A percentile compares a stretch with the other conserved stretches of the same genome.
These are phyloP conservation scores for Xylariaceae sp. DNA, from an alignment of 2,329 filamentous ascomycete genomes.

Conservation along the genomic window DNA sequence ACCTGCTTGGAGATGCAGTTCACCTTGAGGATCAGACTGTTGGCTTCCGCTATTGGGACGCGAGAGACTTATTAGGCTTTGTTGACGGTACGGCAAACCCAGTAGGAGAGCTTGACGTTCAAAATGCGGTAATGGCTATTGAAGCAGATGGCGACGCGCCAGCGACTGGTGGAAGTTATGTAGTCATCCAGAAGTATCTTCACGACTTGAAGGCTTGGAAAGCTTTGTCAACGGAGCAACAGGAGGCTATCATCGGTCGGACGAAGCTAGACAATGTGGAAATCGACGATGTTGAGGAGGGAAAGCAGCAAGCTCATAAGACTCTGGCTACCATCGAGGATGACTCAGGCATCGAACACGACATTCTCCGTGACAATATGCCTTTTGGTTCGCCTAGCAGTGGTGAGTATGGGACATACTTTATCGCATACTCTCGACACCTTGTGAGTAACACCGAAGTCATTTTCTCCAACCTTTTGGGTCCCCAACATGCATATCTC, in stretches of 20 bases:
- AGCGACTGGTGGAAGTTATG: slow-evolving; percentile 48
- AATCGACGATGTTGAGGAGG: slow-evolving; percentile 45
- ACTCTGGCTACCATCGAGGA: slow-evolving; percentile 51
- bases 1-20: slow-evolving; percentile 44
- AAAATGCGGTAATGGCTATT: slow-evolving; percentile 39
- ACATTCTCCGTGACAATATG: slow-evolving; percentile 57
- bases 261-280: slow-evolving; percentile 57
- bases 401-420: slow-evolving; percentile 54
- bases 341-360: slow-evolving; percentile 46
- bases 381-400: slow-evolving; percentile 52
- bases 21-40: slow-evolving; percentile 48
- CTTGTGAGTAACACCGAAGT: too few relatives aligned
- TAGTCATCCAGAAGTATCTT: slow-evolving; percentile 57
- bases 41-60: slow-evolving; percentile 58
- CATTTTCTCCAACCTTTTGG: too few relatives aligned
- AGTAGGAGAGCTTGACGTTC: slow-evolving; percentile 40
- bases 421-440: slow-evolving; percentile 50
- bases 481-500: too few relatives aligned
- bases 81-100: slow-evolving; percentile 60
- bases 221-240: slow-evolving; percentile 43
- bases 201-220: slow-evolving; percentile 49
- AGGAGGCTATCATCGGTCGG: slow-evolving; percentile 54
- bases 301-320: slow-evolving; percentile 50
- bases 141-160: slow-evolving; percentile 36
- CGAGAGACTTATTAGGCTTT: slow-evolving; percentile 55